Percentiles rank a stretch among this genome's conserved stretches.
These are phyloP conservation scores for Diaporthe sp. DNA, from an alignment of 2,329 filamentous ascomycete species.

Conservation along the genomic window DNA sequence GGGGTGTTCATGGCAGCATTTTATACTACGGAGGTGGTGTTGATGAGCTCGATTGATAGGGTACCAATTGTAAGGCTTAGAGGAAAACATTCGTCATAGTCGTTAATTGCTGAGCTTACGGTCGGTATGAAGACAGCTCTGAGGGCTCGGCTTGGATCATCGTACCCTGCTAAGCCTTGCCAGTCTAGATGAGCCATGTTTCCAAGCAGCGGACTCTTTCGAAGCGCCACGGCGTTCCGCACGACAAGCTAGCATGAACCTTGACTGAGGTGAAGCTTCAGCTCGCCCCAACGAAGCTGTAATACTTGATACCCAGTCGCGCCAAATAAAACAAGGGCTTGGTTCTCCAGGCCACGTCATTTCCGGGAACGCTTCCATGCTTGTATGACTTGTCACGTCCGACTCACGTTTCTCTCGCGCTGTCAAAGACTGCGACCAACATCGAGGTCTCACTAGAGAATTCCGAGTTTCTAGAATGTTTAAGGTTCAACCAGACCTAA, in stretches of 20 bases:
- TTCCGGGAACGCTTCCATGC: not conserved
- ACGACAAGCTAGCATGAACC: constrained; percentile 19
- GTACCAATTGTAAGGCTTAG: not conserved
- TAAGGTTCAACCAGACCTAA: not conserved
- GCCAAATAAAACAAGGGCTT: not conserved
- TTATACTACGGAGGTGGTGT: not conserved
- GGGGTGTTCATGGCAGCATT: not conserved
- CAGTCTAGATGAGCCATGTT: constrained; percentile 18
- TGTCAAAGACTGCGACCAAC: not conserved
- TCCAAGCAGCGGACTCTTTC: constrained; percentile 1
- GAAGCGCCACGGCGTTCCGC: not conserved
- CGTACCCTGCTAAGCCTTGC: constrained; percentile 9
- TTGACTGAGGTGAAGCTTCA: not conserved
- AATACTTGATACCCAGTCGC: not conserved
- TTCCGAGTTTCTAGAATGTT: not conserved
- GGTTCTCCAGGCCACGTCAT: constrained; percentile 2
- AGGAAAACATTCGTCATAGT: not conserved
- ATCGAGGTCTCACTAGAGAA: not conserved
- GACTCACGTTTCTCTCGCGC: not conserved
- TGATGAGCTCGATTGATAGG: not conserved
- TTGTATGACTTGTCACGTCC: not conserved
- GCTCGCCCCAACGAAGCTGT: not conserved
- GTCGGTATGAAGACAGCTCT: no score
- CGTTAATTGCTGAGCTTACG: not conserved
- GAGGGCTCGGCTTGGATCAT: constrained; percentile 21